Conservation (phyloP, 2,329 filamentous ascomycete species). For the Amylocarpus encephaloides region DNA sequence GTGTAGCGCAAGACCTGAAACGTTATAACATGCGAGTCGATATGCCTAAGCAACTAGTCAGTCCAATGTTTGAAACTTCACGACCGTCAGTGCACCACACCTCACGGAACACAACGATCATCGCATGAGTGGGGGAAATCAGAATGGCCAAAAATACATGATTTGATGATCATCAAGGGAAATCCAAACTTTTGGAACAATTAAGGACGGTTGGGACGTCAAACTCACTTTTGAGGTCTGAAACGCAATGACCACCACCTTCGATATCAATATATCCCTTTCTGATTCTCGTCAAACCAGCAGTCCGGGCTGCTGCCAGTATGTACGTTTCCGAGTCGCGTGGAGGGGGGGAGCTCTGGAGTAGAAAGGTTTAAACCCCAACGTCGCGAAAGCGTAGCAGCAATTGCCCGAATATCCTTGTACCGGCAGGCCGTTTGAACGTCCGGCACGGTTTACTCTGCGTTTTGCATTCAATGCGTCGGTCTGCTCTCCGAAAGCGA, state of each 20-base stretch:
- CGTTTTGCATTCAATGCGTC: slow-evolving; percentile 14
- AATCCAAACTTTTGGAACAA: not conserved
- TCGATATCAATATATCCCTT: not conserved
- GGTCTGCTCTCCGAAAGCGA: not conserved
- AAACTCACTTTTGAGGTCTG: slow-evolving; percentile 12
- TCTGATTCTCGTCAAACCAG: slow-evolving; percentile 6
- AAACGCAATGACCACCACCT: slow-evolving; percentile 1
- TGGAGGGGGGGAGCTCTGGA: not conserved
- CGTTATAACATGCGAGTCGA: slow-evolving; percentile 23
- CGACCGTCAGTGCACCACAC: slow-evolving; percentile 22
- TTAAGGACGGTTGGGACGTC: not conserved
- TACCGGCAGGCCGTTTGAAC: slow-evolving; percentile 20
- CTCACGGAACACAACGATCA: slow-evolving; percentile 13
- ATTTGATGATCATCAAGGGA: slow-evolving; percentile 8
- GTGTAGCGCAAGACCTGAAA: slow-evolving; percentile 22
- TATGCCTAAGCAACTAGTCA: slow-evolving; percentile 25
- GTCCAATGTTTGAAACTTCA: slow-evolving; percentile 15
- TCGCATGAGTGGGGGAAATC: slow-evolving; percentile 8
- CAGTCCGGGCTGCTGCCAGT: slow-evolving; percentile 12
- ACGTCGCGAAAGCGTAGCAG: slow-evolving; percentile 14
- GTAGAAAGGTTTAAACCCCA: slow-evolving; percentile 6
- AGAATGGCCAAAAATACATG: slow-evolving; percentile 2
- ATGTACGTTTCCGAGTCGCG: slow-evolving; percentile 11
- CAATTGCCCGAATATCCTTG: slow-evolving; percentile 22
- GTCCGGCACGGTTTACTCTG: slow-evolving; percentile 11